These are phyloP conservation scores for Leccinum boreale DNA, from an alignment of 768 basidiomycete genomes.

Conservation along the genomic window DNA sequence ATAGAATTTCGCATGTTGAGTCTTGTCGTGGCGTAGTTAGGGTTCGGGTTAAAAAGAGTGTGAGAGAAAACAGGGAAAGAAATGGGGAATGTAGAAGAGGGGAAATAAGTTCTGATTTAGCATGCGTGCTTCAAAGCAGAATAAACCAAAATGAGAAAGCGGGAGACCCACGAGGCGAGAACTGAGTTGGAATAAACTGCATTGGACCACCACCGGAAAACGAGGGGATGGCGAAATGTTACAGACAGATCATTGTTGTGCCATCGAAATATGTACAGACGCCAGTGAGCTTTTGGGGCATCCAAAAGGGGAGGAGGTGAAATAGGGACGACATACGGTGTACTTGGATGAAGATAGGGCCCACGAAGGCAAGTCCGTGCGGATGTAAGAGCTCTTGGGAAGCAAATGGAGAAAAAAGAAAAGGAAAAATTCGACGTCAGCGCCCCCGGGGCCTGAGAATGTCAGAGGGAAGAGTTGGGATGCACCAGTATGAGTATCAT, in stretches of 20 bases:
- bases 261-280: not conserved
- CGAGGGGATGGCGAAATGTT: not conserved
- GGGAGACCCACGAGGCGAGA: constrained; percentile 24
- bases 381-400: constrained; percentile 19
- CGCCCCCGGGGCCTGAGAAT: not conserved
- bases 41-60: not conserved
- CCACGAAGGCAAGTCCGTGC: constrained; percentile 13
- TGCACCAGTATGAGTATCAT: constrained; percentile 24
- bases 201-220: not conserved
- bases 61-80: not conserved
- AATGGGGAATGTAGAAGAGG: not conserved
- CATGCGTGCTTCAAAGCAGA: not conserved
- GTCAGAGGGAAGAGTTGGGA: not conserved
- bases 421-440: not conserved
- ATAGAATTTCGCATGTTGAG: constrained; percentile 26
- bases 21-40: constrained; percentile 1
- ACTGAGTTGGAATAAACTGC: constrained; percentile 30
- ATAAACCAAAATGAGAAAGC: not conserved
- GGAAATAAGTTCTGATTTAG: not conserved
- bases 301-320: not conserved
- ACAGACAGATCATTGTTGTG: no score
- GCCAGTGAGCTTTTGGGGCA: not conserved
- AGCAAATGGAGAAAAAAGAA: not conserved
- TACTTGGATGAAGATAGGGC: constrained; percentile 24
- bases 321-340: constrained; percentile 17